Base-by-base conservation (phyloP, 352 stramenopile species). In the Aphanomyces euteiches region DNA sequence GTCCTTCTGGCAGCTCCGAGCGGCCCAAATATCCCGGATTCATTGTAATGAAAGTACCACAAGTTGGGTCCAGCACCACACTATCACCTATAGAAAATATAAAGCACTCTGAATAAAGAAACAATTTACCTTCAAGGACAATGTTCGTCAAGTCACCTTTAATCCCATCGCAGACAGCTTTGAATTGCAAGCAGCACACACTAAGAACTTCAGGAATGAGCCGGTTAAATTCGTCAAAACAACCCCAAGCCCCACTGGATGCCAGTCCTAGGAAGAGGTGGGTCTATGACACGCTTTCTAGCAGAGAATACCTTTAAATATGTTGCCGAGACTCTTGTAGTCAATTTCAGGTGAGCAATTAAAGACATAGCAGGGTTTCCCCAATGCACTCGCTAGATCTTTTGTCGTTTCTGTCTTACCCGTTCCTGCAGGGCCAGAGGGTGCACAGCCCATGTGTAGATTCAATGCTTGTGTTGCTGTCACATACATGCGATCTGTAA, bases 361-460 rank as follows among this genome's bases (percentile, higher is more conserved):
- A 73, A 98, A 98, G 36, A 96, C 90, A 69, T 98, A 98, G 68
- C 92, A 98, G 37, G 90, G 83, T 71, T 98, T 98, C 12, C 90
- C 95, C 0, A 98, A 74, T 71, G 96, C 94, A 59, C 87, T 95
- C 3, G 92, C 92, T 7, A 98, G 75, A 65, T 98, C 94, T 72
- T 98, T 98, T 0, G 95, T 98, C 17, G 90, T 97, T 77, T 98
- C 94, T 3, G 95, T 98, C 75, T 98, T 98, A n/a, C 91, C 90
- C 3, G 91, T 97, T 28, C 90, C 91, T 3, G 86, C 87, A 12
- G 87, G 85, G 3, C 92, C 95, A 10, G 93, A 90, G 47, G 95
- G 92, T 43, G 92, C 93, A 74, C 95, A 98, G n/a, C 95, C 95
- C 87, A 98, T 95, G 72, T 97, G 92, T 37, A 98, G 90, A 48